phyloP scores from a whole-genome alignment of 768 basidiomycete genomes.

The Suillus sp. region DNA sequence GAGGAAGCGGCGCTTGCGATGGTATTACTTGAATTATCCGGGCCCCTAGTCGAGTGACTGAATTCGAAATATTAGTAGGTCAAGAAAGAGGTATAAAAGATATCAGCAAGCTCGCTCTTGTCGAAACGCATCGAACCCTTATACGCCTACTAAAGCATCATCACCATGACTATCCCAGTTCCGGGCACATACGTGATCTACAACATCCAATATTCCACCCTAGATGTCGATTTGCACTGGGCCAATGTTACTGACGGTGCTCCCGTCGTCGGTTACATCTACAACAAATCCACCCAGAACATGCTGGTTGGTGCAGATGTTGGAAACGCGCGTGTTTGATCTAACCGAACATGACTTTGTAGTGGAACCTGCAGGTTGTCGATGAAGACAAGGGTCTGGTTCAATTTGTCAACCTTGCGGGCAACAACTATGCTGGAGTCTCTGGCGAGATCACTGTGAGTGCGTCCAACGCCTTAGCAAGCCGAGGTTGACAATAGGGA shows the following conservation, averaged over 20 bases:
- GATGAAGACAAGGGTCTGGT: constrained; percentile 1
- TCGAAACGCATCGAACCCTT: background rate
- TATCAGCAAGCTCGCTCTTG: background rate
- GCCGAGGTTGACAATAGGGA: background rate
- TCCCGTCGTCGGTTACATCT: background rate
- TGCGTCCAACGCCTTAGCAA: background rate
- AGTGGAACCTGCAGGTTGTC: background rate
- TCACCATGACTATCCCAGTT: constrained; percentile 2
- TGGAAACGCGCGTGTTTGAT: background rate
- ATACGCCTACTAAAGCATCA: background rate
- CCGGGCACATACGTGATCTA: constrained; percentile 3
- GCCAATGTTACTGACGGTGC: background rate
- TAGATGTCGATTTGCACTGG: background rate
- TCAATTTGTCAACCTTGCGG: background rate
- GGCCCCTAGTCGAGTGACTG: no score
- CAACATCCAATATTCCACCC: constrained; percentile 1
- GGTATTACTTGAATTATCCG: background rate
- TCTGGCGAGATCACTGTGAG: background rate
- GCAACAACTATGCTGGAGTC: background rate
- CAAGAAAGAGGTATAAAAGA: constrained; percentile 1
- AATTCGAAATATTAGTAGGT: background rate
- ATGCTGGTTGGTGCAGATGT: constrained; percentile 3
- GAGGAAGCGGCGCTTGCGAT: background rate
- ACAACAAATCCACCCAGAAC: background rate
- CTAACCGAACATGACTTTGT: background rate